Base-by-base conservation (phyloP, 2,329 filamentous ascomycete species). In the Coniella vitis region DNA sequence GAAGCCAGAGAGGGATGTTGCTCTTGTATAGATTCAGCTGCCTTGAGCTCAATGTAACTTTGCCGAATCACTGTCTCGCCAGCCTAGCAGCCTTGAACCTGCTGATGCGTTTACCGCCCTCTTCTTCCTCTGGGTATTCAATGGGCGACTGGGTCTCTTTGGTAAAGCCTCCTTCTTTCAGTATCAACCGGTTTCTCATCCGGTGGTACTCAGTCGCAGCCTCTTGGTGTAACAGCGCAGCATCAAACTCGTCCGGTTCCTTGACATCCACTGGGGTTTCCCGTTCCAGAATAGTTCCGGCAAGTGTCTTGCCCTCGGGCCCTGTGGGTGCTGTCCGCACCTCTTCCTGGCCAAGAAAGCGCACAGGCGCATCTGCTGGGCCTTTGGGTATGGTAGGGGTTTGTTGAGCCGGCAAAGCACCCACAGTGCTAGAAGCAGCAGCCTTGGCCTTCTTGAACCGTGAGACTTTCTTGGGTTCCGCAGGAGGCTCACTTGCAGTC, bases 141-240 rank as follows among this genome's bases (percentile, higher is more conserved):
- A 82, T 78, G 16, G 78, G 77, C 45, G 79, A 74, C 52, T 88
- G 82, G 51, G 86, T 80, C 57, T 89, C 79, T 49, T 80, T 77
- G 58, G 86, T 69, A 64, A 95, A 95, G 3, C 90, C 90, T 45
- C 90, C 90, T 58, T 93, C 81, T 57, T 83, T 78, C 57, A 89
- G 81, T 47, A 96, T 90, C 66, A 94, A 83, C 59, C 79, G 80
- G 62, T 90, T 95, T 17, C 91, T 84, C 64, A 87, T 74, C 38
- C 80, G 82, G 63, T 95, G 86, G 65, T 95, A 95, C 61, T 94
- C 87, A 34, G 81, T 79, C 7, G 87, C 84, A 13, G 95, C 82
- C 63, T 95, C 86, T 54, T 87, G 82, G 46, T 86, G 78, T 44
- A 91, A 72, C 25, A 90, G 70, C 17, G 81, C 74, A 4, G 86